Conservation (phyloP, 1,139 yeast genomes). For the Kurtzmaniella quercitrusa region DNA sequence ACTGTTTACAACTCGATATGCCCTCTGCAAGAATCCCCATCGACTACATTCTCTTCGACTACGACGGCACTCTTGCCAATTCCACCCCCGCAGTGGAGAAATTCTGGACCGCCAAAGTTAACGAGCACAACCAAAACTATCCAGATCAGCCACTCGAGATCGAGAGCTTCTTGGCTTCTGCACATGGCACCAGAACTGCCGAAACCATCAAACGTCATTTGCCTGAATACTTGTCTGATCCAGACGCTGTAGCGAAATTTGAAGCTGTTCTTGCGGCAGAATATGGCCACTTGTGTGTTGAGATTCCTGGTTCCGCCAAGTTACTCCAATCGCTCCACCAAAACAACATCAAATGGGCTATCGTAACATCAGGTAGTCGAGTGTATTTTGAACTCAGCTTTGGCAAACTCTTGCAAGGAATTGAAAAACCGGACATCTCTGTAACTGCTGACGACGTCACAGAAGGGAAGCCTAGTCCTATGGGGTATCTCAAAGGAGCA, state of each 20-base stretch:
- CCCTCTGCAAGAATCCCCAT: conserved; percentile 2
- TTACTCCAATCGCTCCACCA: conserved; percentile 11
- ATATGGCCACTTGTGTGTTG: conserved; percentile 16
- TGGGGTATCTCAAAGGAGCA: conserved; percentile 16
- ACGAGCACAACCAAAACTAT: conserved; percentile 12
- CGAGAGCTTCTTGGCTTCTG: conserved; percentile 11
- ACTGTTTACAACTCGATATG: too few relatives aligned
- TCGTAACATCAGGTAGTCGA: conserved; percentile 19
- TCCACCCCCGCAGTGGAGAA: conserved; percentile 18
- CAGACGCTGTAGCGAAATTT: conserved; percentile 12
- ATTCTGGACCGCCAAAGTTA: conserved; percentile 15
- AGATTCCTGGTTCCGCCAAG: conserved; percentile 13
- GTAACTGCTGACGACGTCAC: conserved; percentile 19
- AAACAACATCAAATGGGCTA: conserved; percentile 14
- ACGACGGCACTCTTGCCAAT: conserved; percentile 20
- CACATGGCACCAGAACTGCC: conserved; percentile 17
- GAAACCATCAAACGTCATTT: conserved; percentile 14
- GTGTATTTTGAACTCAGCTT: conserved; percentile 18
- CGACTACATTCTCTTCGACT: conserved; percentile 14
- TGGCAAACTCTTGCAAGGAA: conserved; percentile 10
- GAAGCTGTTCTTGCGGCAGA: conserved; percentile 14
- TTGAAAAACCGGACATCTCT: conserved; percentile 14
- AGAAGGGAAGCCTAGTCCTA: conserved; percentile 16
- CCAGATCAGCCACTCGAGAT: conserved; percentile 10
- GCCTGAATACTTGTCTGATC: conserved; percentile 11